These are phyloP conservation scores for Aspergillus jensenii DNA, from an alignment of 2,329 filamentous ascomycete species.

Conservation along the genomic window DNA sequence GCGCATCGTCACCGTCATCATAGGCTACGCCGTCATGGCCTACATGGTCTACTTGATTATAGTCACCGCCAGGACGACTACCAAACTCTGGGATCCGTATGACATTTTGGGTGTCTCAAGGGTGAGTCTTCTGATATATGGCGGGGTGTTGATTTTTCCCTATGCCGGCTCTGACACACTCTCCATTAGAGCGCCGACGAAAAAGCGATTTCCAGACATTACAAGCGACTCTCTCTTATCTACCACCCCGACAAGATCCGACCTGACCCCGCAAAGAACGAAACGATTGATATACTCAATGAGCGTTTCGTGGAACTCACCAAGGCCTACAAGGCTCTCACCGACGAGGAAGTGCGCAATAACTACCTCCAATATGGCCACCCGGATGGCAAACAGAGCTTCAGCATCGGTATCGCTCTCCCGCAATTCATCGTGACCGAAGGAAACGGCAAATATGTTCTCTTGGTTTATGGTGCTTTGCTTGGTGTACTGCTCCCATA, in stretches of 20 bases:
- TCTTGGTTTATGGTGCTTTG: constrained; percentile 83
- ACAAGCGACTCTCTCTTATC: constrained; percentile 80
- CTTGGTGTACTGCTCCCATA: constrained; percentile 91
- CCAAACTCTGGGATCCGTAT: constrained; percentile 95
- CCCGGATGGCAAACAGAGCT: constrained; percentile 96
- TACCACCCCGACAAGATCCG: constrained; percentile 91
- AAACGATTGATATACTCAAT: constrained; percentile 82
- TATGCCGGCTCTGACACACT: constrained; percentile 1
- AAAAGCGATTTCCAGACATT: constrained; percentile 88
- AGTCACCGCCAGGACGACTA: constrained; percentile 67
- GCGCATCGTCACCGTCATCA: constrained; percentile 71
- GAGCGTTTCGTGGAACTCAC: constrained; percentile 89
- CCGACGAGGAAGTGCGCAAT: constrained; percentile 94
- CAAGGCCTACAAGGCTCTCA: constrained; percentile 97
- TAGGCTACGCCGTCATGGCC: constrained; percentile 80
- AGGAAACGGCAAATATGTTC: constrained; percentile 91
- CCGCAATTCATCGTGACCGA: constrained; percentile 91
- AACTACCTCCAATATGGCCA: constrained; percentile 96
- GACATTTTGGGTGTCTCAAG: constrained; percentile 86
- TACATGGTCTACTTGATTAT: constrained; percentile 91
- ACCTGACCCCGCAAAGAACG: constrained; percentile 81
- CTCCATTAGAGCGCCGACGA: constrained; percentile 69
- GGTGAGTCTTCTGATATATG: constrained; percentile 48
- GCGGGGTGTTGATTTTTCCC: neutral
- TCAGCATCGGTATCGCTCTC: constrained; percentile 94